Evolutionary conservation across 23 red algal genomes (phyloP), one percentile per base, ranked within the genome.

Genomic region (Agarophyton chilense): DNA sequence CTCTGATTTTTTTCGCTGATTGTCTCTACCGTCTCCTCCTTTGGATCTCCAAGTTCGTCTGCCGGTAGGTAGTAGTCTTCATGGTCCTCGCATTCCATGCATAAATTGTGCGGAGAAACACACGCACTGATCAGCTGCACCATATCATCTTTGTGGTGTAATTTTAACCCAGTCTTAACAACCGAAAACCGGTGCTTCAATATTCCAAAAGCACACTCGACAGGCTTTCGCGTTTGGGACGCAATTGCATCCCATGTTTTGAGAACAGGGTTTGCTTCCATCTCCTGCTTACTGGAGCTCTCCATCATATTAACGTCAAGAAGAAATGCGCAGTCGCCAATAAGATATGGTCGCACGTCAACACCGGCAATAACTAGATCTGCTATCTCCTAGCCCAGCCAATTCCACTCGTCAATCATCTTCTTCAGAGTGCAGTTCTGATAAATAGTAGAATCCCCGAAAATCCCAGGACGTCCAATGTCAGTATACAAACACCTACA

Each of bases 151-250:
- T 84, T 53, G 26, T 68, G 55, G 10, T 44, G 57, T 13, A 84
- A 0, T 28, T 31, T 19, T 16, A 84, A 33, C 24, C 19, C 79
- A 42, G 14, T 41, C 16, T 38, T 62, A 8, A 84, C 21, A 24
- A 68, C 38, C 9, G 10, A 29, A 66, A 84, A 84, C 6, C 32
- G 10, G 36, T 66, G 18, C 18, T 84, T 84, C 12, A 84, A 31
- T 19, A 84, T 84, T 64, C 53, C 79, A 66, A 39, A 84, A 39
- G 79, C 55, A 32, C 55, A 84, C 31, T 66, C 53, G 9, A 84
- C 44, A 33, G 79, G 42, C 31, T 84, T 84, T 18, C 55, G 18
- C 22, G 53, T 84, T 32, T 0, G 22, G 18, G 22, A 66, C 29
- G 26, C 79, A 26, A 44, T 21, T 54, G 12, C 12, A 3, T 80